phyloP scores from a whole-genome alignment of 1,284 basidiomycete genomes.

The Ganoderma lucidum region DNA sequence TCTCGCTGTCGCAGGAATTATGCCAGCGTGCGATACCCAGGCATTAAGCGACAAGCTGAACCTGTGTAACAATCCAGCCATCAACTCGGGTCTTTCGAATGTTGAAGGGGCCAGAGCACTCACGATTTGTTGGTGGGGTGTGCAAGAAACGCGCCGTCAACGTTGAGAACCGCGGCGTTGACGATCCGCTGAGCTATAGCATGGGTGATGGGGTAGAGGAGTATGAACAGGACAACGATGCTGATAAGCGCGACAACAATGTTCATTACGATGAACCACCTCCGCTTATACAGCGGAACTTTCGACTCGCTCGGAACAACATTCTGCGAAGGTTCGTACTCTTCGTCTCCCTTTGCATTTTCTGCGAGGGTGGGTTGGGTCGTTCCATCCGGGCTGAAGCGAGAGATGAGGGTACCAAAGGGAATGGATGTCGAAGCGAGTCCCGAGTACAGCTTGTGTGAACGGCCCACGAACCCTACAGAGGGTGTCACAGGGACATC shows the following conservation, averaged over 20 bases:
- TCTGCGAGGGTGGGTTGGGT: neutral
- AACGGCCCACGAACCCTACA: neutral
- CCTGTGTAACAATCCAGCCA: neutral
- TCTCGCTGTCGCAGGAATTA: slow-evolving; percentile 62
- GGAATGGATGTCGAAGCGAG: neutral
- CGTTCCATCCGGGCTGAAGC: slow-evolving; percentile 2
- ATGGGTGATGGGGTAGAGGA: slow-evolving; percentile 68
- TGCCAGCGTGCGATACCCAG: slow-evolving; percentile 66
- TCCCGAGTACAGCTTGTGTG: neutral
- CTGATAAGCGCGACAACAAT: slow-evolving; percentile 51
- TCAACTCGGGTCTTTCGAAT: no score
- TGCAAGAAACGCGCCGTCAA: slow-evolving; percentile 58
- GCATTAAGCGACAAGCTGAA: slow-evolving; percentile 61
- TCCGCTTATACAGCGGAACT: slow-evolving; percentile 47
- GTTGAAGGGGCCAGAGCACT: slow-evolving; percentile 33
- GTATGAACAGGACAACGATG: slow-evolving; percentile 68
- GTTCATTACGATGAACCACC: slow-evolving; percentile 55
- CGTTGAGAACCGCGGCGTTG: slow-evolving; percentile 59
- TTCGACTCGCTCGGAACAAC: slow-evolving; percentile 11
- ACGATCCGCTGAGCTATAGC: slow-evolving; percentile 71
- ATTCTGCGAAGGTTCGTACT: neutral
- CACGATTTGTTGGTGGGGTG: slow-evolving; percentile 62
- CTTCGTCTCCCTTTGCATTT: neutral
- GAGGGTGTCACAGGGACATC: neutral
- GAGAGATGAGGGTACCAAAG: neutral